Evolutionary conservation across 2,329 filamentous ascomycete species (phyloP).

Genomic region (Paraconiothyrium brasiliense): DNA sequence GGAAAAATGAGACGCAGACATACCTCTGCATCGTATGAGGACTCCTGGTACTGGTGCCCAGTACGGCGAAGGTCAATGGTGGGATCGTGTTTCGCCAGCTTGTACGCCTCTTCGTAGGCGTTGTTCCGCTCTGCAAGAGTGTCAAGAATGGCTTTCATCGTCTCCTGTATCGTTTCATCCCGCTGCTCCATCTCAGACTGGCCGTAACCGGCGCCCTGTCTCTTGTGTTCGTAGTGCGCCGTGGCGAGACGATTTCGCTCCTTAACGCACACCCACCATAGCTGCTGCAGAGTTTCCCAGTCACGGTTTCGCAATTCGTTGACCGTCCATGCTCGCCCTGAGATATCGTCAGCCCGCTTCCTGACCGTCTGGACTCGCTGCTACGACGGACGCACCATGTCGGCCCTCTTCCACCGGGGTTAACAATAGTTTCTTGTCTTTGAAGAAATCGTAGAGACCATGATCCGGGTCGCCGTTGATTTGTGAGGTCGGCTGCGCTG

Average conservation of each 20-base stretch:
- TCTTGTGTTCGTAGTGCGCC: slow-evolving; percentile 72
- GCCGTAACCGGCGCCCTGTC: slow-evolving; percentile 77
- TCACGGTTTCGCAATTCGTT: slow-evolving; percentile 88
- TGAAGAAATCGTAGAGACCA: slow-evolving; percentile 93
- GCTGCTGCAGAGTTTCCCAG: slow-evolving; percentile 89
- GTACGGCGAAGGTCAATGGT: slow-evolving; percentile 36
- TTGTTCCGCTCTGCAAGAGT: slow-evolving; percentile 88
- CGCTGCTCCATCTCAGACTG: slow-evolving; percentile 71
- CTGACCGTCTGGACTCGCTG: background rate
- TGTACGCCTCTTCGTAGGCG: slow-evolving; percentile 80
- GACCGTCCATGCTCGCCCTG: slow-evolving; percentile 81
- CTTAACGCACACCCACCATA: slow-evolving; percentile 95
- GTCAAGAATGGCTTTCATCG: slow-evolving; percentile 85
- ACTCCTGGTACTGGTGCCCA: slow-evolving; percentile 36
- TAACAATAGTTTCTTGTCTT: slow-evolving; percentile 71
- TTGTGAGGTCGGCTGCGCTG: slow-evolving; percentile 69
- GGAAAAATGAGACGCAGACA: background rate
- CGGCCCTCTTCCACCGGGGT: slow-evolving; percentile 75
- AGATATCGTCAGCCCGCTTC: slow-evolving; percentile 10
- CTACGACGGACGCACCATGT: slow-evolving; percentile 63
- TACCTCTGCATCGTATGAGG: slow-evolving; percentile 33
- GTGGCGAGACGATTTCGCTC: slow-evolving; percentile 93
- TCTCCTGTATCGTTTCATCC: slow-evolving; percentile 74
- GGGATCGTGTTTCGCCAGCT: slow-evolving; percentile 66
- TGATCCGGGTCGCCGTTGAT: slow-evolving; percentile 75